Base-by-base conservation (phyloP, 805 yeast species). In the Yamadazyma laniorum region DNA sequence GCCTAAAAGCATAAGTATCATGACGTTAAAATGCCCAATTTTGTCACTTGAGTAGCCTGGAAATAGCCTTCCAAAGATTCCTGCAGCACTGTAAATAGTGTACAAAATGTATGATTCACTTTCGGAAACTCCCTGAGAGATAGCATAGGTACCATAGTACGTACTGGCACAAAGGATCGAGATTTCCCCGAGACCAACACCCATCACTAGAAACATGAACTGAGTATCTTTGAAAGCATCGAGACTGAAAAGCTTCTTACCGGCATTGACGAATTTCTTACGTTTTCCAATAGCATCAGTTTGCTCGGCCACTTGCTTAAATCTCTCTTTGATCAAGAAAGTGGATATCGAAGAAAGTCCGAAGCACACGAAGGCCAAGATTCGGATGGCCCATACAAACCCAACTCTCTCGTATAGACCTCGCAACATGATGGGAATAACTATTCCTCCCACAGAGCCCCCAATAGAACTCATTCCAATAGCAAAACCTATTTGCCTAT, bases 381-480 rank as follows among this genome's bases (percentile, higher is more conserved):
- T 63, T 25, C 86, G 37, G 15, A 79, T 70, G 1, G 85, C 70
- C 84, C 85, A 80, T 1, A 63, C 70, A 52, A 67, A 82, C 2
- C 87, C 85, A n/a, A 74, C 55, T 11, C 54, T 51, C 1, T 61
- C 52, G 44, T 74, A 73, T 35, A 77, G 52, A 9, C 64, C 52
- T 40, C 72, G 60, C 42, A 80, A 56, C 54, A 77, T 58, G 26
- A 80, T 56, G 1, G 88, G 85, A 52, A 77, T 74, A 4, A 79
- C 51, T 8, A 80, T 65, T 3, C 88, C 89, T 1, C 87, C 88
- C 5, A 79, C 56, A 3, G 84, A 76, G 1, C 85, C 85, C 2
- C 87, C 88, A 58, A 78, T 59, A 39, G 82, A 76, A 3, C 82
- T 81, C 3, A 80, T 46, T 0, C 87, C 85, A 25, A 79, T 63